Percentiles rank a stretch among this genome's conserved stretches.
These are phyloP conservation scores for Eucommia ulmoides DNA, from an alignment of 257 asterid genomes.

Conservation along the genomic window DNA sequence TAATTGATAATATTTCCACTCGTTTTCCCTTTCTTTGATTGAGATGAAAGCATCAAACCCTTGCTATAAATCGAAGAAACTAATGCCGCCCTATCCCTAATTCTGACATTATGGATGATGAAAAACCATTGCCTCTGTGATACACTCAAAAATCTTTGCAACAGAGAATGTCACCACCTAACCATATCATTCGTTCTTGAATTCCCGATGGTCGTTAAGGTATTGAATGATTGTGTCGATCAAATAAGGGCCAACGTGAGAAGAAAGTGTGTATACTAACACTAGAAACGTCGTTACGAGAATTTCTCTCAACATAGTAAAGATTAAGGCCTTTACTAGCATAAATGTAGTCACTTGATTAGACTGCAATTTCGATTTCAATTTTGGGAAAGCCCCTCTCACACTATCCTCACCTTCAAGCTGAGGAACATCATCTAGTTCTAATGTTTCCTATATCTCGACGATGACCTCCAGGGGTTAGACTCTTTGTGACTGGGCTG, in stretches of 20 bases:
- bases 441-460: conserved; percentile 1
- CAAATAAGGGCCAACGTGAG: not conserved
- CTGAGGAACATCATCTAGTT: not conserved
- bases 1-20: not conserved
- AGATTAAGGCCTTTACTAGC: not conserved
- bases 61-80: not conserved
- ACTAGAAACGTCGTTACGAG: not conserved
- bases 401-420: not conserved
- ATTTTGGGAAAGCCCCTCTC: not conserved
- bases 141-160: not conserved
- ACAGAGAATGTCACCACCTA: not conserved
- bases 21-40: not conserved
- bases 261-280: not conserved
- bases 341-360: not conserved
- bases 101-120: not conserved
- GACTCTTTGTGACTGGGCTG: no score
- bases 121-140: not conserved
- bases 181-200: not conserved
- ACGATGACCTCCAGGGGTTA: no score
- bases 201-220: not conserved
- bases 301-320: not conserved
- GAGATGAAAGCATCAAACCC: not conserved
- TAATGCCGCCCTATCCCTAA: not conserved
- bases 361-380: not conserved
- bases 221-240: not conserved